Evolutionary conservation across 164 flowering plant genomes (phyloP), one percentile per base, ranked within the genome.

Genomic region (Stephania yunnanensis): DNA sequence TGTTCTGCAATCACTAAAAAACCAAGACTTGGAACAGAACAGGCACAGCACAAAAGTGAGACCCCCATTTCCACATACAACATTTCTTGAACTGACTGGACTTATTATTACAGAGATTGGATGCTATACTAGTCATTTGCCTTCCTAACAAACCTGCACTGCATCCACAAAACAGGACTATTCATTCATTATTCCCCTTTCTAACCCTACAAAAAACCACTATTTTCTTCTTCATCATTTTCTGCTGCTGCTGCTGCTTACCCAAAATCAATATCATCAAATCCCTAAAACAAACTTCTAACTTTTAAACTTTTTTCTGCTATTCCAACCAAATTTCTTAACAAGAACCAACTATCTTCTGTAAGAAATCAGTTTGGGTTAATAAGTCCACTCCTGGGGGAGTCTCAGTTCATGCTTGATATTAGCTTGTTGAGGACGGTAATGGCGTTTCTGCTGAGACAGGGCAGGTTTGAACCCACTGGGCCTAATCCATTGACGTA

Each of bases 361-460:
- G 29, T 70, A 71, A 74, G 58, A 73, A 45, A 65, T 75, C 44
- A 42, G 72, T 69, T 75, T 52, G 67, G 20, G 75, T 87, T 82
- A 92, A 66, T 92, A 92, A 10, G 93, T 89, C 97, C 97, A 92
- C 48, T 92, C 97, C 71, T 86, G 90, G 12, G 97, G 97, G 1
- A 92, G 84, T 36, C 85, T 80, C 70, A 89, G 73, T 77, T 87
- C 97, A 17, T 80, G 82, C 74, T 69, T 86, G 75, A 81, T 52
- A 8, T 74, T 7, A 11, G 68, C 66, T 15, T 1, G 69, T 55
- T 72, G 78, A 64, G 78, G 71, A 48, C 79, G 72, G 30, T 44
- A 6, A 71, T 12, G 77, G 31, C 78, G 82, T 48, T 70, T 81
- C 76, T 76, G 82, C n/a, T 80, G 82, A 1, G 80, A n/a, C 1